Evolutionary conservation across 2,329 filamentous ascomycete species (phyloP).

Genomic region (Magnaporthales sp.): DNA sequence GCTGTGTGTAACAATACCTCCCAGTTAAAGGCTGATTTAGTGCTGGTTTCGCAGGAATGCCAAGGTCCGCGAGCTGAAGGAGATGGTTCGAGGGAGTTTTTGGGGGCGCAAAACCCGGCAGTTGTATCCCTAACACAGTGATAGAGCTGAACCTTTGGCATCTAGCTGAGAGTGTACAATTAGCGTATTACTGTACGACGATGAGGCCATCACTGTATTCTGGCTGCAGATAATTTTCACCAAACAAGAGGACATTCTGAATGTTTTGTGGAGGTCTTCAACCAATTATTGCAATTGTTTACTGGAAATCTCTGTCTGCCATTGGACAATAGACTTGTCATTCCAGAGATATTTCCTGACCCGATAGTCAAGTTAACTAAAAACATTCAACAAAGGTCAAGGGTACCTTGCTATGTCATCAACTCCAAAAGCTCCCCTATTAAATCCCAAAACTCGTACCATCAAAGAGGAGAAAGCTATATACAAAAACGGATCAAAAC

Average conservation of each 20-base stretch:
- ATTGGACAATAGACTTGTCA: too few relatives aligned
- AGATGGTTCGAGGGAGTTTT: too few relatives aligned
- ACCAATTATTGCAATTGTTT: background rate
- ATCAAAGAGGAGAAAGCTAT: background rate
- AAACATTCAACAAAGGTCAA: background rate
- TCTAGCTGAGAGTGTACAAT: background rate
- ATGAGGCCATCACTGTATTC: background rate
- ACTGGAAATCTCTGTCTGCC: background rate
- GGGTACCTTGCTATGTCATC: background rate
- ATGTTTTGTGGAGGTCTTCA: background rate
- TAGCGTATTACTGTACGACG: background rate
- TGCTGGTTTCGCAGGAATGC: too few relatives aligned
- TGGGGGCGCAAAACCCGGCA: background rate
- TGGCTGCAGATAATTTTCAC: too few relatives aligned
- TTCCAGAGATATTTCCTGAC: background rate
- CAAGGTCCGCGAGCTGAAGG: too few relatives aligned
- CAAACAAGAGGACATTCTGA: background rate
- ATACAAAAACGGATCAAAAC: background rate
- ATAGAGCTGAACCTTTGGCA: background rate
- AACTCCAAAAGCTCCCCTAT: background rate
- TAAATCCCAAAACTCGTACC: background rate
- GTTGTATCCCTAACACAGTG: background rate
- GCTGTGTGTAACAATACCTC: background rate
- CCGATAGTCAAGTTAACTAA: background rate
- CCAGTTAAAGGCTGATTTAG: background rate